These are phyloP conservation scores for Cladosporium sp. DNA, from an alignment of 2,329 filamentous ascomycete species.

Conservation along the genomic window DNA sequence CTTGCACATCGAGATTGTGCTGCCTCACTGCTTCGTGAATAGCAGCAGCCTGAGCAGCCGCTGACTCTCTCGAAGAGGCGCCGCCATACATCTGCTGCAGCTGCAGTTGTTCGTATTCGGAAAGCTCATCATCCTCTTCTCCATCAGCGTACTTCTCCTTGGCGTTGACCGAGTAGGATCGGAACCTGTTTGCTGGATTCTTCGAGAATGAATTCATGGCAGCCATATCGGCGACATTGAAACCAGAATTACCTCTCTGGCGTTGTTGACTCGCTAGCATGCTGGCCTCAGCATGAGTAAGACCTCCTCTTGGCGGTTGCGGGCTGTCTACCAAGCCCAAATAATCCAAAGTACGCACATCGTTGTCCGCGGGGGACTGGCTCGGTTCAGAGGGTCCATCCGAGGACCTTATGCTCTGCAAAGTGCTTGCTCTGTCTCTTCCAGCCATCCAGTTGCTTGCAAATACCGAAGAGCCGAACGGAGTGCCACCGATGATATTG, in stretches of 20 bases:
- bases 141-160: conserved; percentile 96
- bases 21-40: conserved; percentile 76
- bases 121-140: conserved; percentile 62
- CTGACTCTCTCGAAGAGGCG: conserved; percentile 58
- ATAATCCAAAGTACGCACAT: conserved; percentile 93
- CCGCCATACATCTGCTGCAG: conserved; percentile 59
- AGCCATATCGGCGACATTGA: conserved; percentile 70
- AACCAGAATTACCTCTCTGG: conserved; percentile 47
- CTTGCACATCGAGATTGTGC: conserved; percentile 91
- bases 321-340: conserved; percentile 92
- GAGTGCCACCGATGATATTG: conserved; percentile 62
- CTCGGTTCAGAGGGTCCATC: conserved; percentile 86
- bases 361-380: conserved; percentile 80
- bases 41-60: conserved; percentile 56
- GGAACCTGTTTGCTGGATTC: conserved; percentile 76
- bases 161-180: conserved; percentile 97
- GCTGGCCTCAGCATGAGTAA: conserved; percentile 62
- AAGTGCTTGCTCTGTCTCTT: conserved; percentile 80
- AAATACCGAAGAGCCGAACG: conserved; percentile 89
- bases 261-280: conserved; percentile 53
- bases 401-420: conserved; percentile 83
- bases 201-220: conserved; percentile 75
- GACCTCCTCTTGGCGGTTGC: conserved; percentile 71
- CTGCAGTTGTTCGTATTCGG: conserved; percentile 55
- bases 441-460: conserved; percentile 78